phyloP scores from a whole-genome alignment of 495 filamentous ascomycete genomes.

The Usnea hakonensis region DNA sequence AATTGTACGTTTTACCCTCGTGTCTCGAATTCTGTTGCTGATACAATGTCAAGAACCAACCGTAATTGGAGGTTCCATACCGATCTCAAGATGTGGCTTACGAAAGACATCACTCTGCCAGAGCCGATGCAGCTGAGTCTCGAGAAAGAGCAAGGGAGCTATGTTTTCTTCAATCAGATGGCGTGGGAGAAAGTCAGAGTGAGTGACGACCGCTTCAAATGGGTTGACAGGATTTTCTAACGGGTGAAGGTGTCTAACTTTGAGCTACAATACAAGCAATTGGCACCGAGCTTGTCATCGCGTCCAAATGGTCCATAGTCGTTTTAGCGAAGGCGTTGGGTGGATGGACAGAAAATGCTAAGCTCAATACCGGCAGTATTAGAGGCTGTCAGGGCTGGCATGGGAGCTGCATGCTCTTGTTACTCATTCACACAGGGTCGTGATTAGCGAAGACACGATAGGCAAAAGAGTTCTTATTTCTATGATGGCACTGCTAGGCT shows the following conservation, averaged over 20 bases:
- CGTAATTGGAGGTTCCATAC: constrained; percentile 95
- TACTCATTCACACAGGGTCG: neutral
- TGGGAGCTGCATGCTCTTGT: neutral
- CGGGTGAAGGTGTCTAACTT: constrained; percentile 7
- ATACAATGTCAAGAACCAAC: constrained; percentile 33
- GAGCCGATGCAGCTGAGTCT: constrained; percentile 58
- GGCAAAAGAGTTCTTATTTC: neutral
- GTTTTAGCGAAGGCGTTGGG: constrained; percentile 15
- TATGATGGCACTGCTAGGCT: neutral
- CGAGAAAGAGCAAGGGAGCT: constrained; percentile 74
- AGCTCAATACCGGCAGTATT: neutral
- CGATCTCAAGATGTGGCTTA: constrained; percentile 80
- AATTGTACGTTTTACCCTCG: constrained; percentile 48
- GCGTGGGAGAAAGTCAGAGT: constrained; percentile 79
- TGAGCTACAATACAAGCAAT: constrained; percentile 15
- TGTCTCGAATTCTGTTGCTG: constrained; percentile 15
- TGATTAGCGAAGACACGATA: neutral
- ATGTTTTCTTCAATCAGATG: constrained; percentile 79
- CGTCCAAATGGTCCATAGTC: constrained; percentile 5
- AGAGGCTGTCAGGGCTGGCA: neutral
- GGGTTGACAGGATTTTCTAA: neutral
- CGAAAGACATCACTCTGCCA: constrained; percentile 69
- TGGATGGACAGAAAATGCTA: neutral
- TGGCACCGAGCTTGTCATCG: constrained; percentile 6
- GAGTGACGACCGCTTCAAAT: constrained; percentile 29